Percentiles rank a stretch among this genome's conserved stretches.
These are phyloP conservation scores for Cordyceps militaris DNA, from an alignment of 2,329 filamentous ascomycete species.

Conservation along the genomic window DNA sequence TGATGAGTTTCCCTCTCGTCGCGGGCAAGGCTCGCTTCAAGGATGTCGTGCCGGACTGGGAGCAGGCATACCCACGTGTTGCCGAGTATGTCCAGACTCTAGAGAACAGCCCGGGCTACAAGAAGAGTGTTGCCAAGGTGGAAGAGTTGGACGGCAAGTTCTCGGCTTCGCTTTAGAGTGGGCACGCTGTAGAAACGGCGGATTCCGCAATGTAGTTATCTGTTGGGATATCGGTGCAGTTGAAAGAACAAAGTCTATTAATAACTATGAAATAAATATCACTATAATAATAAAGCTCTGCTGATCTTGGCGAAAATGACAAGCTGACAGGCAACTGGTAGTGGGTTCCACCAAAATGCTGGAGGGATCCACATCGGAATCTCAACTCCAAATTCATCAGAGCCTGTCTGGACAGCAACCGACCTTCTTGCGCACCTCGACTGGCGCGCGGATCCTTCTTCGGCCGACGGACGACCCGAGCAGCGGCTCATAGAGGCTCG, in stretches of 20 bases:
- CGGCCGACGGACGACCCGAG: not conserved
- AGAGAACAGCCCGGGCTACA: slow-evolving; percentile 40
- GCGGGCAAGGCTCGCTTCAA: slow-evolving; percentile 33
- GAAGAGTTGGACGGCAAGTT: slow-evolving; percentile 40
- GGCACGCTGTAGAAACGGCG: not conserved
- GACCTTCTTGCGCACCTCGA: not conserved
- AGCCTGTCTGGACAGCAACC: not conserved
- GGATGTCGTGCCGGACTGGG: slow-evolving; percentile 36
- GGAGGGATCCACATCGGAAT: not conserved
- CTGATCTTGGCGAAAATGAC: not conserved
- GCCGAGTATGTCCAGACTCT: slow-evolving; percentile 41
- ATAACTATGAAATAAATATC: not conserved
- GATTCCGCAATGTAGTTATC: not conserved
- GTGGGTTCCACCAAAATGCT: not conserved
- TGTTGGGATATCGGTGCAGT: no score
- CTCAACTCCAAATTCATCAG: slow-evolving; percentile 4
- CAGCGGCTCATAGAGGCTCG: not conserved
- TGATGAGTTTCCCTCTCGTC: slow-evolving; percentile 47
- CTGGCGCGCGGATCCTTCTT: not conserved
- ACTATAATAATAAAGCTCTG: not conserved
- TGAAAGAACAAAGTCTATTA: no score
- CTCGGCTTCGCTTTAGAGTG: slow-evolving; percentile 12
- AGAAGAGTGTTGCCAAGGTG: slow-evolving; percentile 41
- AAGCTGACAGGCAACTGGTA: not conserved
- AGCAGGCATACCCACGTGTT: slow-evolving; percentile 35